Evolutionary conservation across 208 protist genomes (phyloP).

Genomic region (Acanthamoeba divionensis): DNA sequence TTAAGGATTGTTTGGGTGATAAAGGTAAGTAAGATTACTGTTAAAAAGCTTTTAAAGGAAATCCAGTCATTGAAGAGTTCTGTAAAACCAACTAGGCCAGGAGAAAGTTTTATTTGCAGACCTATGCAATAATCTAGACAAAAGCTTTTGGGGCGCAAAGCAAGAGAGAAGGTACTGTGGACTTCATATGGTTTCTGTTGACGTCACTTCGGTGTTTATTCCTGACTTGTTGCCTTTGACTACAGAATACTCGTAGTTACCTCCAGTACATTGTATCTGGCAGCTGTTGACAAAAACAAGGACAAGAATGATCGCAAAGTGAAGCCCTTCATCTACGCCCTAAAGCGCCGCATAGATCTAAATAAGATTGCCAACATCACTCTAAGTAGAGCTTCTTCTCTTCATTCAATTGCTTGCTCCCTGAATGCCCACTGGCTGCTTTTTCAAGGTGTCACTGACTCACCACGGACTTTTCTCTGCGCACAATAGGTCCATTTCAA

Average conservation of each 20-base stretch:
- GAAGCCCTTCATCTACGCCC: conserved; percentile 12
- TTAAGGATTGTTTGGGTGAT: conserved; percentile 29
- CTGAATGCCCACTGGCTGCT: background rate
- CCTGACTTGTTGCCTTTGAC: background rate
- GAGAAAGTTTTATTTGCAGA: conserved; percentile 11
- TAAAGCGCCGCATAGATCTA: conserved; percentile 26
- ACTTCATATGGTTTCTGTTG: background rate
- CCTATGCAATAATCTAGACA: conserved; percentile 28
- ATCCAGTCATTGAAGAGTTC: background rate
- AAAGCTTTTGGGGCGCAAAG: conserved; percentile 23
- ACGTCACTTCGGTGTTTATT: background rate
- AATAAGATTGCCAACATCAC: conserved; percentile 24
- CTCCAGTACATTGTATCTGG: background rate
- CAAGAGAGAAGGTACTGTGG: background rate
- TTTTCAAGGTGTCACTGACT: background rate
- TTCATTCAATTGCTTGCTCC: too few relatives aligned
- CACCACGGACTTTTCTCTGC: background rate
- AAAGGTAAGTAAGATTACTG: background rate
- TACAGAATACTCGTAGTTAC: background rate
- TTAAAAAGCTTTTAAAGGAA: background rate
- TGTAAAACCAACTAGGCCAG: background rate
- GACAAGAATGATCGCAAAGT: conserved; percentile 16
- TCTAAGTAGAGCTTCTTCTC: conserved; percentile 29
- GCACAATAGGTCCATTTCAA: background rate
- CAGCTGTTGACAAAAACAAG: background rate